Evolutionary conservation across 345 rosid species (phyloP).

Genomic region (Sapria himalayana): DNA sequence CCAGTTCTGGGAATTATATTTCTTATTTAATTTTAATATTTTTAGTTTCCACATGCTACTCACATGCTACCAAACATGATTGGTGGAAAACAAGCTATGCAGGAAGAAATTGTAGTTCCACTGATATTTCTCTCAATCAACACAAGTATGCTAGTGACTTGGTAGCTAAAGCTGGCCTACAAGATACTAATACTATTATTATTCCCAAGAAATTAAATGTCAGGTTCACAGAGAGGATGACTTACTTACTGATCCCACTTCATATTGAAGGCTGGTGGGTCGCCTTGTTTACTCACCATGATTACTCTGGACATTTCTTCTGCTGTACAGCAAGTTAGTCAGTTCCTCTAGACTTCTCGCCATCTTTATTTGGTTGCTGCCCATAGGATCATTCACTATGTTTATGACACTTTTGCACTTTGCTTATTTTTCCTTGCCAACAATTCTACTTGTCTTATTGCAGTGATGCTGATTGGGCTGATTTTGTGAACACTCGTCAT

Average conservation of each 20-base stretch:
- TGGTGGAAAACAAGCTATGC: too few species aligned
- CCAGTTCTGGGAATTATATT: too few species aligned
- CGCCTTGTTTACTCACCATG: background rate
- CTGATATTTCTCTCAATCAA: background rate
- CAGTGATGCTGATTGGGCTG: background rate
- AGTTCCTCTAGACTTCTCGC: background rate
- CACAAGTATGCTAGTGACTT: background rate
- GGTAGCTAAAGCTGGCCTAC: background rate
- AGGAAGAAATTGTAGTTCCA: too few species aligned
- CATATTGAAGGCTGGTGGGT: background rate
- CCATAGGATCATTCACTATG: background rate
- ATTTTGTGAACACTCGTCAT: background rate
- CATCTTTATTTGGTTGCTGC: conserved; percentile 1
- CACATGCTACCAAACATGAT: too few species aligned
- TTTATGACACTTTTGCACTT: background rate
- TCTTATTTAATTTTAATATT: too few species aligned
- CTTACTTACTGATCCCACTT: background rate
- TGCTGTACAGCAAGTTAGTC: background rate
- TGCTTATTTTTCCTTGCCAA: background rate
- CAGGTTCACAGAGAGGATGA: background rate
- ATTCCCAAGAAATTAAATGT: conserved; percentile 2
- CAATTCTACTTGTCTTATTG: background rate
- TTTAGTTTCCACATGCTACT: too few species aligned
- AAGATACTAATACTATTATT: background rate
- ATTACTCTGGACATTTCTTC: background rate